These are phyloP conservation scores for Daedaleopsis sinensis DNA, from an alignment of 768 basidiomycete genomes.

Conservation along the genomic window DNA sequence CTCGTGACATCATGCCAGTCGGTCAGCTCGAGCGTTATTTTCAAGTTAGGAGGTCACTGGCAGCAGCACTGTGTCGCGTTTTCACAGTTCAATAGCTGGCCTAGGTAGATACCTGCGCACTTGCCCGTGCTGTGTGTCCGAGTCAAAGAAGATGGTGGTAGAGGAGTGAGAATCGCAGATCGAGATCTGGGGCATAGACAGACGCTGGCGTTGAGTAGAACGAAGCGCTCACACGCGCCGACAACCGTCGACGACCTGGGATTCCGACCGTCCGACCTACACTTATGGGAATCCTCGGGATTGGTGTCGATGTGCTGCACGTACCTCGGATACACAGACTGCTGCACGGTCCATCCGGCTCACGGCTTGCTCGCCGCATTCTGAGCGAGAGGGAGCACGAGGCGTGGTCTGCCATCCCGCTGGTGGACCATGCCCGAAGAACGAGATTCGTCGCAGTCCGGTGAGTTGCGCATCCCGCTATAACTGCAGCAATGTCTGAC, in stretches of 20 bases:
- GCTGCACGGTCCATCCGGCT: constrained; percentile 48
- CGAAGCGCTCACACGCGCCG: not conserved
- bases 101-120: no score
- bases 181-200: constrained; percentile 9
- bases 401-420: constrained; percentile 42
- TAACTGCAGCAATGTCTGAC: not conserved
- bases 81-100: no score
- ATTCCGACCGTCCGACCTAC: not conserved
- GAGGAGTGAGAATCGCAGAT: not conserved
- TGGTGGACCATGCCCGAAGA: constrained; percentile 22
- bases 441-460: constrained; percentile 71
- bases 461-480: constrained; percentile 41
- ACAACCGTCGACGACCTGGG: not conserved
- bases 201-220: constrained; percentile 2
- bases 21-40: no score
- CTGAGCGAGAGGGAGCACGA: constrained; percentile 53
- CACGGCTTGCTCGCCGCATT: constrained; percentile 60
- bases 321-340: constrained; percentile 65
- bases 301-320: constrained; percentile 50
- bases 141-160: not conserved
- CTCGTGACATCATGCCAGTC: constrained; percentile 14
- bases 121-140: not conserved
- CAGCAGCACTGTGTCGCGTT: no score
- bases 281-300: constrained; percentile 69
- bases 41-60: not conserved